Base-by-base conservation (phyloP, 345 rosid genomes). In the Streptanthus diversifolius region DNA sequence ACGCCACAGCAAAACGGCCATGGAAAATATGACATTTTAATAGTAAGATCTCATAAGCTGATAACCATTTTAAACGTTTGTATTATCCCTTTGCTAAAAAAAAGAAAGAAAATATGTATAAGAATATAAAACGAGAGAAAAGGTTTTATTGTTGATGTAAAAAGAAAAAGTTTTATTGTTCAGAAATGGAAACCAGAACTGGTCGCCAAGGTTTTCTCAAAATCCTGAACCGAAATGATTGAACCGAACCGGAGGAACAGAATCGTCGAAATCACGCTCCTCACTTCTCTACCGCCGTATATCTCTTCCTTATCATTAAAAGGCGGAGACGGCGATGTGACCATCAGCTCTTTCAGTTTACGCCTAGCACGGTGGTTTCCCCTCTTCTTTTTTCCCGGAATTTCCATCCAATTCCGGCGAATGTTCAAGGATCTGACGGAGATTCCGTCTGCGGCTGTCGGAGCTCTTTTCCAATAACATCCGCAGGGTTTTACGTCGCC, bases 131-230 rank as follows among this genome's bases (percentile, higher is more conserved):
- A 35, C 2, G 6, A 7, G 40, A 24, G 55, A 22, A 45, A 7
- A 19, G 0, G 17, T 17, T 63, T 18, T 11, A 6, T 49, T 21
- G 4, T 21, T 29, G n/a, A 8, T 22, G 11, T 49, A 21, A 35
- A 3, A 19, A 45, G 17, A 9, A 47, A 3, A 3, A 9, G 1
- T 30, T 40, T 66, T 21, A 67, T 57, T 76, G 80, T 47, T 77
- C 77, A 58, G 77, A 77, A 72, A 77, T 77, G 6, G 80, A 22
- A 66, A 71, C 21, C 41, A 77, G 15, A 4, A 77, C 63, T 48
- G 80, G 80, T 77, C 73, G 73, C 80, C 80, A 77, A 3, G 63
- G 68, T 51, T 66, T 77, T 43, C 73, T 77, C 64, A 71, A 60
- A 48, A 71, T 65, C 41, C 63, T 77, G 2, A 65, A 65, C 73